These are phyloP conservation scores for Globisporangium takayamanum DNA, from an alignment of 352 stramenopile genomes.

Conservation along the genomic window DNA sequence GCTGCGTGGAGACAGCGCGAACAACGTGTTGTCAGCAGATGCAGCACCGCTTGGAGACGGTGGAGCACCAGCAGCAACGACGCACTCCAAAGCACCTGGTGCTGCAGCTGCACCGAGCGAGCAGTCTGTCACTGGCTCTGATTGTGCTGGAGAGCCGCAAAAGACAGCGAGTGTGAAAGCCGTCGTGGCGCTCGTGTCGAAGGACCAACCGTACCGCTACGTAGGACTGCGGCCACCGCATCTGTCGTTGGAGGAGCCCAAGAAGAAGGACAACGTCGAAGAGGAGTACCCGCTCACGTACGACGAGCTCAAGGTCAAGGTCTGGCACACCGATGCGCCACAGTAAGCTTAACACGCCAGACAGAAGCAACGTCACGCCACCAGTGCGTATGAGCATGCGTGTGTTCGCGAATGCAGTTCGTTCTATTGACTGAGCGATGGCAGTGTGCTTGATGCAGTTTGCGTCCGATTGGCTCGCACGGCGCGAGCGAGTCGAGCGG, in stretches of 20 bases:
- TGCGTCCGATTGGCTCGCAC: background rate
- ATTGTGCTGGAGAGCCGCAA: background rate
- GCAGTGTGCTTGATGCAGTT: background rate
- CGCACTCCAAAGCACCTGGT: background rate
- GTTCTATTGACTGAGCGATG: conserved; percentile 20
- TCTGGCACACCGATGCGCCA: conserved; percentile 48
- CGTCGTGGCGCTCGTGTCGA: conserved; percentile 37
- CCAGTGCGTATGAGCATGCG: background rate
- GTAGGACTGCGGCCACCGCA: conserved; percentile 49
- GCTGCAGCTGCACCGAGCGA: background rate
- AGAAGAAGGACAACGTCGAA: conserved; percentile 80
- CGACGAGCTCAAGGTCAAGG: conserved; percentile 80
- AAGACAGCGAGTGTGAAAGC: conserved; percentile 27
- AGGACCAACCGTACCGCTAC: conserved; percentile 73
- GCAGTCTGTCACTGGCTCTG: no score
- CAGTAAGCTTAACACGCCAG: background rate
- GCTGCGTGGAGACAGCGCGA: background rate
- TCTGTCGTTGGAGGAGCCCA: conserved; percentile 70
- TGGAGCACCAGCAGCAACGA: background rate
- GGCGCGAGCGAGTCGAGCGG: background rate
- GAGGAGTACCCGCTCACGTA: conserved; percentile 86
- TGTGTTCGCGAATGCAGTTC: conserved; percentile 16
- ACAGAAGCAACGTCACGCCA: background rate
- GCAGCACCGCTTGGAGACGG: background rate
- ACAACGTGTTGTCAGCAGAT: background rate